Base-by-base conservation (phyloP, 495 filamentous ascomycete genomes). In the Penicillium paradoxum region DNA sequence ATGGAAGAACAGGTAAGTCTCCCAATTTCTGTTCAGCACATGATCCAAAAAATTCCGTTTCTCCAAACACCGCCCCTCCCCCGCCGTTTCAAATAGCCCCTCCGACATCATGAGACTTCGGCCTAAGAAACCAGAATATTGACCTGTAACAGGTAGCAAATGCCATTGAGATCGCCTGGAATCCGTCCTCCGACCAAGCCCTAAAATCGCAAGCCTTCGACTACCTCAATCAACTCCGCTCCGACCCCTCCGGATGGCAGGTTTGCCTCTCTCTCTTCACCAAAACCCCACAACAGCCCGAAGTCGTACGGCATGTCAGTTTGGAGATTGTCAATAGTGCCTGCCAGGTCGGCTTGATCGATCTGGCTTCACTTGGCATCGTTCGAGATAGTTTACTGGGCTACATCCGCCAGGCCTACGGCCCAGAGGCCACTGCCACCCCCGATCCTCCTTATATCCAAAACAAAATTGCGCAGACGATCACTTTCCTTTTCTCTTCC, bases 401-500 rank as follows among this genome's bases (percentile, higher is more conserved):
- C 45, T 97, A 97, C 65, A 75, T 90, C 15, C 79, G 79, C 46
- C 80, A 82, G 53, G 80, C 79, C 32, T 99, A 95, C 65, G 77
- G 83, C 17, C 75, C 73, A 15, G 73, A 76, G 17, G 73, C 74
- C 37, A 76, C 75, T 38, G 72, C 73, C 18, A 69, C 72, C 18
- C 66, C 78, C 51, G 91, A 96, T 67, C 78, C 84, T 9, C 57
- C 83, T 30, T 78, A 79, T 56, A 85, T 99, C 27, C 95, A 97
- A 71, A 99, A 97, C 70, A 99, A 99, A 69, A 85, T 97, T 54
- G 88, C 90, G 22, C 93, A 99, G 70, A 95, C 91, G 29, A 71
- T 97, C 37, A 99, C 93, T 10, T 88, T 86, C 58, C 84, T 99
- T 19, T 99, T 97, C 69, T 83, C 87, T 7, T 77, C 80, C 7